These are phyloP conservation scores for Leccinum pallidistipes DNA, from an alignment of 1,284 basidiomycete species.

Conservation along the genomic window DNA sequence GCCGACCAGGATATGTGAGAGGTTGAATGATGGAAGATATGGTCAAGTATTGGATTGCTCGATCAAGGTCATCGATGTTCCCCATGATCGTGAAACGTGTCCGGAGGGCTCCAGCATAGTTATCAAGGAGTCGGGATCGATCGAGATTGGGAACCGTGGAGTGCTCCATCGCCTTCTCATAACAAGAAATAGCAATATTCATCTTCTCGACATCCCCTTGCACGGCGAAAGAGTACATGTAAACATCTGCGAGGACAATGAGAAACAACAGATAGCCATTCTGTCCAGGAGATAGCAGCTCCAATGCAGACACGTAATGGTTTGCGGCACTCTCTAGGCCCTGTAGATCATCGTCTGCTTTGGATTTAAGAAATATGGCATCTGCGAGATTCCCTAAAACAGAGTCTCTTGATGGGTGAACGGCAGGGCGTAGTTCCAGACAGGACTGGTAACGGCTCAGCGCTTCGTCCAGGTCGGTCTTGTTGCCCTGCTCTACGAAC, in stretches of 20 bases:
- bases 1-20: slow-evolving; percentile 6
- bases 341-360: slow-evolving; percentile 17
- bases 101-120: slow-evolving; percentile 23
- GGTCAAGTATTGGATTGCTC: slow-evolving; percentile 23
- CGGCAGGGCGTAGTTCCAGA: slow-evolving; percentile 24
- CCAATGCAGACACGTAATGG: slow-evolving; percentile 15
- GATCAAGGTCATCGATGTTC: slow-evolving; percentile 20
- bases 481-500: slow-evolving; percentile 18
- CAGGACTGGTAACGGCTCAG: slow-evolving; percentile 19
- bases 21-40: slow-evolving; percentile 22
- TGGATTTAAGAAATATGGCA: slow-evolving; percentile 17
- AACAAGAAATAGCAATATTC: slow-evolving; percentile 21
- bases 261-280: slow-evolving; percentile 15
- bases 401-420: slow-evolving; percentile 21
- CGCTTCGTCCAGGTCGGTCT: slow-evolving; percentile 22
- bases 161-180: slow-evolving; percentile 17
- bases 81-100: slow-evolving; percentile 14
- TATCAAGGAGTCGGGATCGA: slow-evolving; percentile 22
- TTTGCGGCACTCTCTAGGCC: slow-evolving; percentile 21
- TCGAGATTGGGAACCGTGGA: slow-evolving; percentile 22
- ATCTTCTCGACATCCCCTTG: slow-evolving; percentile 15
- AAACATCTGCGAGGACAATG: slow-evolving; percentile 11
- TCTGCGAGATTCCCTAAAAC: slow-evolving; percentile 21
- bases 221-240: slow-evolving; percentile 5
- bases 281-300: slow-evolving; percentile 20